These are phyloP conservation scores for Exophiala aquamarina DNA, from an alignment of 2,329 filamentous ascomycete genomes.

Conservation along the genomic window DNA sequence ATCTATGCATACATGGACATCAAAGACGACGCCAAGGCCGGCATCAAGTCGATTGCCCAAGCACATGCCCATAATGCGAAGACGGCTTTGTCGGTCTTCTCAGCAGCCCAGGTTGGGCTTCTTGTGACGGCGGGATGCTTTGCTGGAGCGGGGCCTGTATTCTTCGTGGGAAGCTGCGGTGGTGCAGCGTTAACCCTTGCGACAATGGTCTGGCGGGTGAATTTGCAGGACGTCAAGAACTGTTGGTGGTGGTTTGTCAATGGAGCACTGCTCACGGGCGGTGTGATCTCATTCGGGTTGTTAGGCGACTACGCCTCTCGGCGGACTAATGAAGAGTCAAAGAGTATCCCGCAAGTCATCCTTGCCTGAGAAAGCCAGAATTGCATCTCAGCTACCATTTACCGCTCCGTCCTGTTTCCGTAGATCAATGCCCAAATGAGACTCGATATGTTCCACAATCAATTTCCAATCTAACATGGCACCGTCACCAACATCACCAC, in stretches of 20 bases:
- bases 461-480: constrained; percentile 80
- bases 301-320: constrained; percentile 52
- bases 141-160: constrained; percentile 57
- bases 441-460: constrained; percentile 55
- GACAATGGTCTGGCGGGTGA: constrained; percentile 60
- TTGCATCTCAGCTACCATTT: constrained; percentile 16
- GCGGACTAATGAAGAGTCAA: constrained; percentile 19
- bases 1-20: constrained; percentile 55
- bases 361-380: constrained; percentile 7
- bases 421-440: constrained; percentile 7
- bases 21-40: constrained; percentile 49
- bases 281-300: constrained; percentile 57
- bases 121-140: constrained; percentile 45
- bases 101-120: constrained; percentile 42
- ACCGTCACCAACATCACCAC: constrained; percentile 78
- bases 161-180: constrained; percentile 59
- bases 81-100: constrained; percentile 41
- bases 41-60: constrained; percentile 53
- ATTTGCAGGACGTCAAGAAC: constrained; percentile 55
- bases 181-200: constrained; percentile 55
- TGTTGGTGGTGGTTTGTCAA: constrained; percentile 68
- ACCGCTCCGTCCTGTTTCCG: constrained; percentile 3
- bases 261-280: constrained; percentile 62
- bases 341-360: not conserved
- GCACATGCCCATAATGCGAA: constrained; percentile 50